A percentile compares a stretch with the other conserved stretches of the same genome.
phyloP scores from a whole-genome alignment of 2,329 filamentous ascomycete genomes.

The Botryosphaeria dothidea region DNA sequence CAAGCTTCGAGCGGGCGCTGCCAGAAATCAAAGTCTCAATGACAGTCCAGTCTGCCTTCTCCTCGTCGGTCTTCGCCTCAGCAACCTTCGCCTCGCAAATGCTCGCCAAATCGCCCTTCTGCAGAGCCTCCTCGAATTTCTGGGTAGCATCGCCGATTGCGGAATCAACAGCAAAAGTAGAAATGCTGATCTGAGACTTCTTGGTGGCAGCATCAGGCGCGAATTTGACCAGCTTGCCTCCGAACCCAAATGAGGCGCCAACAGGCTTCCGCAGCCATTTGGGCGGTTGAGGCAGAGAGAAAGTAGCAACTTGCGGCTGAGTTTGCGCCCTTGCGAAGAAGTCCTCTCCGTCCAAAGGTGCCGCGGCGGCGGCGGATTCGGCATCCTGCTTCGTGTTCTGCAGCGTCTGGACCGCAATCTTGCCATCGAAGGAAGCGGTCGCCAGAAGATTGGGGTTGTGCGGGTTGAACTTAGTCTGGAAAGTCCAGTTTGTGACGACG shows the following conservation, averaged over 20 bases:
- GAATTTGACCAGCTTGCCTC: constrained; percentile 85
- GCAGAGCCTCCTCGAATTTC: constrained; percentile 81
- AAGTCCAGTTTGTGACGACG: constrained; percentile 99
- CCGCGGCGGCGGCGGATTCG: constrained; percentile 60
- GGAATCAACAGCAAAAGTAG: constrained; percentile 85
- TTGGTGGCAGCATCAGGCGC: constrained; percentile 62
- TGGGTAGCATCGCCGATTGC: constrained; percentile 81
- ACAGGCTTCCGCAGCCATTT: constrained; percentile 86
- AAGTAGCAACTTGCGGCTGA: constrained; percentile 86
- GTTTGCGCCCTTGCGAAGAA: constrained; percentile 94
- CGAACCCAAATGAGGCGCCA: constrained; percentile 91
- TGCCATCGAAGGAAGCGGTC: constrained; percentile 95
- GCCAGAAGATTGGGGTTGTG: constrained; percentile 89
- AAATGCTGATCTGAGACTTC: constrained; percentile 77
- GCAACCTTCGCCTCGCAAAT: constrained; percentile 81
- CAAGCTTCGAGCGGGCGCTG: constrained; percentile 81
- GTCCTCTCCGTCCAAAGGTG: constrained; percentile 78
- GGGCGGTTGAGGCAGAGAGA: constrained; percentile 81
- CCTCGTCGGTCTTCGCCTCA: constrained; percentile 77
- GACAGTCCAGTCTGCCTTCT: constrained; percentile 94
- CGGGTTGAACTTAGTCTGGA: constrained; percentile 91
- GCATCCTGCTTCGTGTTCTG: constrained; percentile 85
- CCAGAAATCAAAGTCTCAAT: constrained; percentile 84
- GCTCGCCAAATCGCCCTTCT: constrained; percentile 71
- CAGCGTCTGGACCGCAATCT: constrained; percentile 88